Evolutionary conservation across 2,329 filamentous ascomycete genomes (phyloP).

Genomic region (Epichloe typhina): DNA sequence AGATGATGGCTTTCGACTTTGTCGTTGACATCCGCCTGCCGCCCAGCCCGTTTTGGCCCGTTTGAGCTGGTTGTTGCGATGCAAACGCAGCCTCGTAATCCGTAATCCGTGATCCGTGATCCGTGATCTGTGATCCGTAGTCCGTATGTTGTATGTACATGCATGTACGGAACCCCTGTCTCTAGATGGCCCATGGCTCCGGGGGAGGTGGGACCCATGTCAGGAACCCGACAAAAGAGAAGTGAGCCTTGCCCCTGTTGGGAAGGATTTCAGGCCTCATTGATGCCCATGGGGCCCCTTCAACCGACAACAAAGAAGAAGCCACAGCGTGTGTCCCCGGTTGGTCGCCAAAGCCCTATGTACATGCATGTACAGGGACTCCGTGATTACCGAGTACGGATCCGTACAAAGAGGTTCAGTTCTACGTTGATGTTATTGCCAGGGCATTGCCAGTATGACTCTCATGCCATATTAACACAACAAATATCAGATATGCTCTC

Average conservation of each 20-base stretch:
- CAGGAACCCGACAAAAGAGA: conserved; percentile 7
- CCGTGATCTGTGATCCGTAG: too few relatives aligned
- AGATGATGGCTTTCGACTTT: background rate
- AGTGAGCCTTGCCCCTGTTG: conserved; percentile 2
- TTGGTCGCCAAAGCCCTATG: background rate
- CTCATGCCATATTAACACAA: background rate
- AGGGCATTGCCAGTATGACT: background rate
- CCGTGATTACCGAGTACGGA: background rate
- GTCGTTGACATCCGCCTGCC: background rate
- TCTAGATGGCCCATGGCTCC: conserved; percentile 5
- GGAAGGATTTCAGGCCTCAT: conserved; percentile 1
- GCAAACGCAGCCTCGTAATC: conserved; percentile 4
- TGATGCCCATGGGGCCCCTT: background rate
- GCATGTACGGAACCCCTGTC: conserved; percentile 1
- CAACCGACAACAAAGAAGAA: background rate
- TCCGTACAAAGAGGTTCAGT: background rate
- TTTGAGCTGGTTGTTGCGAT: conserved; percentile 2
- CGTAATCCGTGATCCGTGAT: too few relatives aligned
- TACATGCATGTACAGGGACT: too few relatives aligned
- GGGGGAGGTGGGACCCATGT: conserved; percentile 6
- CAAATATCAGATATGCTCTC: background rate
- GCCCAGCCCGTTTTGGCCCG: background rate
- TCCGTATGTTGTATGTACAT: too few relatives aligned
- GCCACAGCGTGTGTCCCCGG: background rate
- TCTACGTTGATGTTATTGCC: background rate